Evolutionary conservation across 2,329 filamentous ascomycete species (phyloP), one percentile per base, ranked within the genome.

Genomic region (Colletotrichum higginsianum): DNA sequence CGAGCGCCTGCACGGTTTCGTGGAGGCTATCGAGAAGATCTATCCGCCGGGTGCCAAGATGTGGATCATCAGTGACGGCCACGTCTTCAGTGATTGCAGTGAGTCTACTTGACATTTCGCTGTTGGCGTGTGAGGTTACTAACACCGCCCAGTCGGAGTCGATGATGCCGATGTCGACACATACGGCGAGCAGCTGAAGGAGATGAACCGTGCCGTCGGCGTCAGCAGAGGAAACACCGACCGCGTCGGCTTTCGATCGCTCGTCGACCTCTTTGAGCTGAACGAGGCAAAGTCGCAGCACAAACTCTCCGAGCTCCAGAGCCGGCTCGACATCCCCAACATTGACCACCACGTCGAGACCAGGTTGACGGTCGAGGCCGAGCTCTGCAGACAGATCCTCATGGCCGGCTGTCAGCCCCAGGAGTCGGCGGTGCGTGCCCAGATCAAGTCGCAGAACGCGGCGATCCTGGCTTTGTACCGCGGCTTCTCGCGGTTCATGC

Each of bases 401-500:
- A 75, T 79, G 76, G 73, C 81, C 75, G 80, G 82, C 73, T 76
- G 80, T 77, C 73, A 79, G 77, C 66, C 84, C 74, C 75, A 79
- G 75, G 75, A 63, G 77, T 72, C 70, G 2, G 61, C 73, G 71
- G 75, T 78, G 73, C 73, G 77, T 75, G 61, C 75, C 66, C 71
- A 73, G 67, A 75, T 80, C 68, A 74, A 78, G 53, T 73, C 75
- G 30, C 78, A 76, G 75, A 75, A 80, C 75, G n/a, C 78, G 73
- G 66, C 77, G 73, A 73, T 75, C 30, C 80, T 93, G 44, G 83
- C 84, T 5, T 83, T 86, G 67, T 91, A 93, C 77, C 85, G 86
- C 66, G 84, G 88, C 55, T 92, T 91, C 77, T 91, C 90, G 30
- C 88, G 90, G 47, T 82, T 93, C 53, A 91, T 81, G 79, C 75